Base-by-base conservation (phyloP, 2,329 filamentous ascomycete species). In the Aureobasidium sp. region DNA sequence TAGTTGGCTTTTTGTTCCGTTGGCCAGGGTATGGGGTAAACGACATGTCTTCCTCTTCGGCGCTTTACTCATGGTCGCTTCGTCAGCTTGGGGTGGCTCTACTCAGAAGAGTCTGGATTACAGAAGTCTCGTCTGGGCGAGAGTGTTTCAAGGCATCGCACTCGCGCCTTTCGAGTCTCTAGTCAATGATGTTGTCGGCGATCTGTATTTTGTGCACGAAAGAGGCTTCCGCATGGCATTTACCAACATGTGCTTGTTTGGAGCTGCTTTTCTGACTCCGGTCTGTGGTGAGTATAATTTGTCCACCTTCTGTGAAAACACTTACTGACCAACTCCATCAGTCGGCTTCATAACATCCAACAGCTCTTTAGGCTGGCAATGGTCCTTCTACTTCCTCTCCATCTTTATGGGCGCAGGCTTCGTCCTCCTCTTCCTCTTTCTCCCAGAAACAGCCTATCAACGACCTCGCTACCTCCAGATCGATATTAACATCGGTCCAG, bases 11-110 rank as follows among this genome's bases (percentile, higher is more conserved):
- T 92, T 92, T 74, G 92, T 97, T 2, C 90, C 93, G 0, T 89
- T 88, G 0, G 91, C 90, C 20, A 85, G 92, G 62, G 87, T 97
- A 66, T 97, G 90, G 89, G 93, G 92, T 39, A 97, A 96, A 75
- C 83, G 92, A 43, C 92, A 97, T 77, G 77, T 91, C 20, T 97
- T 96, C 73, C 76, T 97, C 27, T 69, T 95, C 2, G 92, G 91
- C 9, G 86, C 87, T 53, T 67, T 89, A 50, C 81, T 96, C 63
- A 81, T 96, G 68, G 82, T 95, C 48, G 78, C 82, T 48, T 88
- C 88, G 62, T 89, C 86, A 67, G 84, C 83, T 7, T 97, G 92
- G 92, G 92, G 84, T 37, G 90, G 90, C 34, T 84, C 82, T 0
- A 85, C 84, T 37, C 26, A 44, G 10, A 34, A 20, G 20, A 82